phyloP scores from a whole-genome alignment of 345 rosid genomes.

The Euphorbia tirucalli region DNA sequence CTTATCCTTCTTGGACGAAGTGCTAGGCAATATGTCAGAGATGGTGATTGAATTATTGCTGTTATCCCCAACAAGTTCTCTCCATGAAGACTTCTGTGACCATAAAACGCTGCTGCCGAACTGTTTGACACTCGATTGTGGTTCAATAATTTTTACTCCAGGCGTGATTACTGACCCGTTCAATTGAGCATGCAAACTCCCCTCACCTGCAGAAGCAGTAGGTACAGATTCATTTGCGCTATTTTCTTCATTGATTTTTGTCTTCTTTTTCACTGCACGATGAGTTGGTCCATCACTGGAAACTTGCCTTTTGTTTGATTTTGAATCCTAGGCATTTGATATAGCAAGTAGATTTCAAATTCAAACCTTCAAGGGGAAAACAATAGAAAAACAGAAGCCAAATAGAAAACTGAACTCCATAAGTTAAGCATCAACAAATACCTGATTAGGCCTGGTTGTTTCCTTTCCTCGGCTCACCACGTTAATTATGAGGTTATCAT shows the following conservation, averaged over 20 bases:
- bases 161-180: conserved; percentile 3
- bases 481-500: conserved; percentile 55
- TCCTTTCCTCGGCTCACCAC: conserved; percentile 29
- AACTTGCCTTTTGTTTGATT: conserved; percentile 21
- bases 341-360: conserved; percentile 10
- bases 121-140: conserved; percentile 24
- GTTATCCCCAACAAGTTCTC: conserved; percentile 52
- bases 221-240: conserved; percentile 29
- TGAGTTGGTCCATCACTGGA: conserved; percentile 23
- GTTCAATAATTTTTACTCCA: conserved; percentile 23
- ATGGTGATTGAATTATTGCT: conserved; percentile 39
- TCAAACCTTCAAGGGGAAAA: neutral
- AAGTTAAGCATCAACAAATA: conserved; percentile 15
- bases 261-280: conserved; percentile 23
- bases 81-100: conserved; percentile 84
- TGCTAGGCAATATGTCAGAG: conserved; percentile 37
- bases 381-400: neutral
- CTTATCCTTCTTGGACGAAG: conserved; percentile 29
- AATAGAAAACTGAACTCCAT: neutral
- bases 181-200: conserved; percentile 19
- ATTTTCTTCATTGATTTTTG: conserved; percentile 32
- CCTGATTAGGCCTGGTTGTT: conserved; percentile 38
- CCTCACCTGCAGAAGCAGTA: conserved; percentile 25
- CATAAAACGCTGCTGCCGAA: conserved; percentile 35
- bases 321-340: conserved; percentile 40